These are phyloP conservation scores for Microdochium paspali DNA, from an alignment of 2,329 filamentous ascomycete species.

Conservation along the genomic window DNA sequence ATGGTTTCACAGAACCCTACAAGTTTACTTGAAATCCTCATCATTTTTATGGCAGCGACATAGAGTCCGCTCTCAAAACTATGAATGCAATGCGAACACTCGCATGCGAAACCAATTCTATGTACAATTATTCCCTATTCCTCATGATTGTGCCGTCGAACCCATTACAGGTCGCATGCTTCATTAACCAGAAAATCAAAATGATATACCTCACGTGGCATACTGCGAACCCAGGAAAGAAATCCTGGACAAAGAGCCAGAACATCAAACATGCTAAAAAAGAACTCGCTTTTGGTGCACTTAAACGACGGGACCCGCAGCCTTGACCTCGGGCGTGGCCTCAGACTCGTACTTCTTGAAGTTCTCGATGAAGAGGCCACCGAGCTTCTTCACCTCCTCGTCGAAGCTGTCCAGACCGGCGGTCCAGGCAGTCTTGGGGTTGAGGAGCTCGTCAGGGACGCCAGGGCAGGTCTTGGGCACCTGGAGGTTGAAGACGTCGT, in stretches of 20 bases:
- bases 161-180: neutral
- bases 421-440: conserved; percentile 90
- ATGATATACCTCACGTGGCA: neutral
- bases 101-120: neutral
- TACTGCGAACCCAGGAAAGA: conserved; percentile 1
- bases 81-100: neutral
- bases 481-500: conserved; percentile 92
- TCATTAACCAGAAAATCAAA: neutral
- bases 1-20: too few species aligned
- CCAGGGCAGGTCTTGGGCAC: conserved; percentile 88
- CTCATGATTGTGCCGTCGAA: neutral
- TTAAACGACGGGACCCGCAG: conserved; percentile 44
- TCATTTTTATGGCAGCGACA: too few species aligned
- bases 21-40: too few species aligned
- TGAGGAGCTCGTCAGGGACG: conserved; percentile 86
- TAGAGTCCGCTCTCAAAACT: too few species aligned
- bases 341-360: conserved; percentile 91
- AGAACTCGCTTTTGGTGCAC: conserved; percentile 1
- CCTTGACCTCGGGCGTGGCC: conserved; percentile 71
- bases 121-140: neutral
- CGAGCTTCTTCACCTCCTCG: conserved; percentile 83
- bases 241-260: neutral
- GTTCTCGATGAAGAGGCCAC: conserved; percentile 85
- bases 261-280: conserved; percentile 3
- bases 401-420: conserved; percentile 73